Base-by-base conservation (phyloP, 2,329 filamentous ascomycete species). In the Penicillium olsonii region DNA sequence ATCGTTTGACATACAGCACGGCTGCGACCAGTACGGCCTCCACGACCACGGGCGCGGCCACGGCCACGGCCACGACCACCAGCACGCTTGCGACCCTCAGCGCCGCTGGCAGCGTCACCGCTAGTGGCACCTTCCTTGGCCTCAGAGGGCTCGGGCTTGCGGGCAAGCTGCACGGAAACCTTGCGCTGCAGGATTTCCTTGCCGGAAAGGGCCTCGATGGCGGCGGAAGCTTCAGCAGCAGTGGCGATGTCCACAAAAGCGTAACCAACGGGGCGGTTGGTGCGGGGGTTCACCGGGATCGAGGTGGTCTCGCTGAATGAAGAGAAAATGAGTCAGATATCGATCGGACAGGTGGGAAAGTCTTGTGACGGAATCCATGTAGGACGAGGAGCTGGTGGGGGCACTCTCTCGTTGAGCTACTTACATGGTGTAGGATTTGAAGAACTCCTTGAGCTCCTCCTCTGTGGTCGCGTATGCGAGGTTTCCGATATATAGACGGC, bases 381-480 rank as follows among this genome's bases (percentile, higher is more conserved):
- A 37, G 44, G 37, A 18, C 22, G 37, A 37, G 41, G 22, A 5
- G 17, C 12, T 17, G 35, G 34, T n/a, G 6, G 40, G 11, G 9
- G n/a, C 18, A 20, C 18, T 11, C 20, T 45, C 12, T 31, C 12
- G 24, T 11, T 3, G 5, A 31, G 12, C 12, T 35, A 89, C 92
- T 84, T 84, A 99, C 94, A 99, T 90, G 82, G 94, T 88, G 84
- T 96, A 97, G 78, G 87, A 89, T 84, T 94, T 92, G 88, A 99
- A 99, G 85, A 99, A 99, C 69, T 94, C 89, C 84, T 95, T 96
- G 84, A 99, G 90, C 87, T 96, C 91, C 87, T 89, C 94, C 89
- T 97, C 94, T 77, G 91, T 96, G 87, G 94, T 97, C 87, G 92
- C 92, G 78, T 99, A 99, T 71, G 94, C 94, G 85, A 99, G 89